Conservation (phyloP, 371 early-diverging fungal genomes). For the Haplosporangium sp. region DNA sequence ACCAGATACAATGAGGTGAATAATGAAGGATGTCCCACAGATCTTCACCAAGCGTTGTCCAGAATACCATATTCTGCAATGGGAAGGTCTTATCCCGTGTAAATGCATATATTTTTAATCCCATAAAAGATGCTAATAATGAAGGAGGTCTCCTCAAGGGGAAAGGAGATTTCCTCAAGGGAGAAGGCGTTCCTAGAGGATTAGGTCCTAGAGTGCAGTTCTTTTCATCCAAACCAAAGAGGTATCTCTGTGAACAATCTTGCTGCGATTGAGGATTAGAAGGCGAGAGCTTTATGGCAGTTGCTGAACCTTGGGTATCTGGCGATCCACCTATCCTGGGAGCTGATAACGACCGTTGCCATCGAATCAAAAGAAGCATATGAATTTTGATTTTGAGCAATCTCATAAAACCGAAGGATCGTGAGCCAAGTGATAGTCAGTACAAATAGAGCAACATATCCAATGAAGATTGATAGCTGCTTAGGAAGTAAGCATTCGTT, state of each 20-base stretch:
- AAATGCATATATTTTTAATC: background rate
- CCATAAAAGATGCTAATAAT: background rate
- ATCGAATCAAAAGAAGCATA: background rate
- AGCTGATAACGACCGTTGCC: background rate
- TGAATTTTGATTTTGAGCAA: background rate
- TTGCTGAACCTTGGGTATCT: background rate
- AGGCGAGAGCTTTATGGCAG: conserved; percentile 3
- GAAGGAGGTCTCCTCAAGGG: conserved; percentile 4
- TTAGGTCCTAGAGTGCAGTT: background rate
- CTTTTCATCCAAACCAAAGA: background rate
- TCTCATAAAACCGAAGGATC: conserved; percentile 20
- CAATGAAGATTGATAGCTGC: conserved; percentile 17
- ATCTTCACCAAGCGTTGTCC: conserved; percentile 19
- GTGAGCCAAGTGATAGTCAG: conserved; percentile 17
- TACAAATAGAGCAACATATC: conserved; percentile 14
- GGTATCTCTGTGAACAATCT: background rate
- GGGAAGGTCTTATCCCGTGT: background rate
- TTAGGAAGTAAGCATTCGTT: conserved; percentile 25
- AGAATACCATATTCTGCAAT: conserved; percentile 6
- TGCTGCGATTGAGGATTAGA: background rate
- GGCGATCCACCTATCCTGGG: background rate
- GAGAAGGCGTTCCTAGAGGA: background rate
- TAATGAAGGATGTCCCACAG: background rate
- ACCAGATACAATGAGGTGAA: background rate
- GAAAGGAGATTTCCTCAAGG: background rate